Evolutionary conservation across 495 filamentous ascomycete species (phyloP), one percentile per base, ranked within the genome.

Genomic region (Barbatosphaeria neglecta): DNA sequence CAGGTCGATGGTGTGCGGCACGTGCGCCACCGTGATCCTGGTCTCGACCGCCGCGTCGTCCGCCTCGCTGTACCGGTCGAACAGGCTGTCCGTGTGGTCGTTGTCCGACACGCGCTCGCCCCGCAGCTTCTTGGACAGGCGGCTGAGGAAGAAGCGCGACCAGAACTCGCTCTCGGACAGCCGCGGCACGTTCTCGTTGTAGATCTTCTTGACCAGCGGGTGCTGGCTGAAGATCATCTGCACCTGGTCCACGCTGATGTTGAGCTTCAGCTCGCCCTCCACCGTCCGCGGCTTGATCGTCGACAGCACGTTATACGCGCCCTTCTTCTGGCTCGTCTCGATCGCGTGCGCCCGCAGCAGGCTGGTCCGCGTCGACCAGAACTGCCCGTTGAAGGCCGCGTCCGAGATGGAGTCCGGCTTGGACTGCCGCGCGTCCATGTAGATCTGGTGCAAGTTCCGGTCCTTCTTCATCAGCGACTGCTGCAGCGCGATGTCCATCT

Each of bases 201-300:
- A 98, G 7, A 92, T 89, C 10, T 80, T 77, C 58, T 85, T 86
- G 43, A 97, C 85, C 8, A 98, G 72, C 10, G 92, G 87, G 62
- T 98, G 89, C 60, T 96, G 90, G 41, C 77, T 77, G 61, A 98
- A 90, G 46, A 98, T 92, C 48, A 93, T 75, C 57, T 87, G 81
- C 46, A 96, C 87, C 60, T 96, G 90, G 65, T 96, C 92, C 49
- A 87, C 83, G 57, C 77, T 89, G 42, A 98, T 82, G 58, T 83
- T 89, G 51, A 98, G 68, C 62, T 83, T 86, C 10, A 80, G 73
- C 46, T 82, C 77, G 44, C 81, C 83, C 57, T 92, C 83, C 46
- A 86, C 85, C 5, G 80, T 76, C 22, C 79, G 77, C 11, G 87
- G 83, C 62, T 90, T 94, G 45, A 98, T 76, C n/a, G 81, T 81